phyloP scores from a whole-genome alignment of 2,329 filamentous ascomycete genomes.

The Colletotrichum sublineola region DNA sequence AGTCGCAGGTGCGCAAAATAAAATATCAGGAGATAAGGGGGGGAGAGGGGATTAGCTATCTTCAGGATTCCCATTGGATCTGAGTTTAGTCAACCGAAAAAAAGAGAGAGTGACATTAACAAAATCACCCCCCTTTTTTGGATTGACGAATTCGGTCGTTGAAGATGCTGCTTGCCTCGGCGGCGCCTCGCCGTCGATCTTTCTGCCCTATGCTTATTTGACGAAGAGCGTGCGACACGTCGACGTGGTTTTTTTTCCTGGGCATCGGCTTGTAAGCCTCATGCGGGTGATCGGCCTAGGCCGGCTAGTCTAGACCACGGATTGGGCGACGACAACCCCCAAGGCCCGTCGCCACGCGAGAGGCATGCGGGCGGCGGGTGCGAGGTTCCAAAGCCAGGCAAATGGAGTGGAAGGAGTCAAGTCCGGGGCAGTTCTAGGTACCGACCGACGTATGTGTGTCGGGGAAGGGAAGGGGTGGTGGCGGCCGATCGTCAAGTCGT shows the following conservation, averaged over 20 bases:
- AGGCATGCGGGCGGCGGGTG: slow-evolving; percentile 1
- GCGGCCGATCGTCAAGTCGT: slow-evolving; percentile 24
- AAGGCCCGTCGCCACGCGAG: slow-evolving; percentile 7
- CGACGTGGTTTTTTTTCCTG: slow-evolving; percentile 7
- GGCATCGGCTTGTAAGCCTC: slow-evolving; percentile 23
- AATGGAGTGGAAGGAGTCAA: slow-evolving; percentile 15
- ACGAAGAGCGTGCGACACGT: neutral
- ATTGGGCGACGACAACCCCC: neutral
- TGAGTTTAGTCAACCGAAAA: too few relatives aligned
- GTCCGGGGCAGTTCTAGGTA: slow-evolving; percentile 14
- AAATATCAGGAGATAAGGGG: too few relatives aligned
- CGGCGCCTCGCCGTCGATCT: slow-evolving; percentile 39
- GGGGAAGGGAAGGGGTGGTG: neutral
- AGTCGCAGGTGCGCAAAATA: neutral
- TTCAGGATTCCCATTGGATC: neutral
- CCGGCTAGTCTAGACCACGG: neutral
- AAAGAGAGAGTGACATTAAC: neutral
- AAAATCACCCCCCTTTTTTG: neutral
- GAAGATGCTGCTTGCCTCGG: slow-evolving; percentile 14
- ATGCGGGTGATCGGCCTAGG: slow-evolving; percentile 33
- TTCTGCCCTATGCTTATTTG: slow-evolving; percentile 39
- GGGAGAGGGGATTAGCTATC: neutral
- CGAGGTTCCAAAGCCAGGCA: neutral
- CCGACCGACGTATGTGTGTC: neutral
- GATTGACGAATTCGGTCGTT: slow-evolving; percentile 4